Evolutionary conservation across 1,284 basidiomycete genomes (phyloP).

Genomic region (Boletellus deceptivus): DNA sequence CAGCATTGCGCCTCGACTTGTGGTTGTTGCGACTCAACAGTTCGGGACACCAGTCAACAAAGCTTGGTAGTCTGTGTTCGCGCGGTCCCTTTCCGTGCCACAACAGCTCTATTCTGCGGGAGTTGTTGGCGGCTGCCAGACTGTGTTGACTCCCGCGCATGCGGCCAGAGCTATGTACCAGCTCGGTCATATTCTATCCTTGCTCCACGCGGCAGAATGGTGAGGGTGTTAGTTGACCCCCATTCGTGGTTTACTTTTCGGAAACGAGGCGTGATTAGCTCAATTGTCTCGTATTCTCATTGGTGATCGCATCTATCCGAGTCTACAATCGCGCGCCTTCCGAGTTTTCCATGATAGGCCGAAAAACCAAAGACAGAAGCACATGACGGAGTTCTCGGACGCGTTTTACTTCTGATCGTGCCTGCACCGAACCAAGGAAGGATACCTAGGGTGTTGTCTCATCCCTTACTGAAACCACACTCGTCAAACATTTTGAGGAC

Average conservation of each 20-base stretch:
- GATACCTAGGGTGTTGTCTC: not conserved
- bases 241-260: not conserved
- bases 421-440: not conserved
- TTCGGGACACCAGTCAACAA: not conserved
- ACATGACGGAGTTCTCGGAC: not conserved
- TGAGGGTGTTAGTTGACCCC: not conserved
- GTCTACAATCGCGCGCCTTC: not conserved
- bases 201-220: not conserved
- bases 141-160: not conserved
- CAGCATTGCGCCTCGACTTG: no score
- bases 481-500: not conserved
- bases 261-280: conserved; percentile 1
- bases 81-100: not conserved
- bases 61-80: not conserved
- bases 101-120: not conserved
- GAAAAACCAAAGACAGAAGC: not conserved
- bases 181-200: not conserved
- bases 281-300: conserved; percentile 1
- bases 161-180: not conserved
- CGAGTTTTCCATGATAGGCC: not conserved
- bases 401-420: not conserved
- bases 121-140: not conserved
- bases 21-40: no score
- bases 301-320: not conserved
- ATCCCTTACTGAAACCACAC: not conserved